A percentile compares a stretch with the other conserved stretches of the same genome.
These are phyloP conservation scores for Rhodotorula sp. DNA, from an alignment of 1,284 basidiomycete genomes.

Conservation along the genomic window DNA sequence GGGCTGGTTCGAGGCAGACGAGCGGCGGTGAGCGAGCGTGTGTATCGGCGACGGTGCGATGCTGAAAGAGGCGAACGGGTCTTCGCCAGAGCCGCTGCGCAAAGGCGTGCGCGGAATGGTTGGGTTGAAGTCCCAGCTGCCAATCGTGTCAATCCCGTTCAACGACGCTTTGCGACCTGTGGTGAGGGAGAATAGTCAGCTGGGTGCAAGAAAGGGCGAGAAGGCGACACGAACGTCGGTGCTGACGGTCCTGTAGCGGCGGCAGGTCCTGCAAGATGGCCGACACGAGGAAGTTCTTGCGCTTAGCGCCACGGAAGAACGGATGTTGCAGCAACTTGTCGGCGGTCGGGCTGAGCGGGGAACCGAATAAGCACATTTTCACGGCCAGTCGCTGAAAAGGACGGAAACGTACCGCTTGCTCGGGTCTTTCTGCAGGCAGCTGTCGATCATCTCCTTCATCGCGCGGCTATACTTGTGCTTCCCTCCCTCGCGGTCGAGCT, in stretches of 20 bases:
- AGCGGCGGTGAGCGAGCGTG: neutral
- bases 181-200: neutral
- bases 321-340: constrained; percentile 72
- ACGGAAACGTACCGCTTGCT: constrained; percentile 58
- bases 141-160: constrained; percentile 17
- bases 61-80: constrained; percentile 32
- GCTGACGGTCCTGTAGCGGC: constrained; percentile 43
- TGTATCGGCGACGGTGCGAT: constrained; percentile 19
- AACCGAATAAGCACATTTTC: constrained; percentile 2
- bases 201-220: neutral
- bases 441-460: constrained; percentile 76
- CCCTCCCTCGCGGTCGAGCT: constrained; percentile 69
- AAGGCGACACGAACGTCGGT: constrained; percentile 27
- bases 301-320: constrained; percentile 74
- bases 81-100: constrained; percentile 5
- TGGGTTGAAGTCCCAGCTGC: constrained; percentile 36
- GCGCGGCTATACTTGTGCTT: constrained; percentile 74
- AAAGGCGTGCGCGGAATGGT: constrained; percentile 17
- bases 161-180: constrained; percentile 24
- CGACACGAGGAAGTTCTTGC: constrained; percentile 69
- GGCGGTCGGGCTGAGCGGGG: constrained; percentile 64
- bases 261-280: constrained; percentile 60
- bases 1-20: neutral
- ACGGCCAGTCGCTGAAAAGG: neutral
- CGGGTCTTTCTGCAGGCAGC: constrained; percentile 81